phyloP scores from a whole-genome alignment of 495 filamentous ascomycete genomes.

The Aspergillus affinis region DNA sequence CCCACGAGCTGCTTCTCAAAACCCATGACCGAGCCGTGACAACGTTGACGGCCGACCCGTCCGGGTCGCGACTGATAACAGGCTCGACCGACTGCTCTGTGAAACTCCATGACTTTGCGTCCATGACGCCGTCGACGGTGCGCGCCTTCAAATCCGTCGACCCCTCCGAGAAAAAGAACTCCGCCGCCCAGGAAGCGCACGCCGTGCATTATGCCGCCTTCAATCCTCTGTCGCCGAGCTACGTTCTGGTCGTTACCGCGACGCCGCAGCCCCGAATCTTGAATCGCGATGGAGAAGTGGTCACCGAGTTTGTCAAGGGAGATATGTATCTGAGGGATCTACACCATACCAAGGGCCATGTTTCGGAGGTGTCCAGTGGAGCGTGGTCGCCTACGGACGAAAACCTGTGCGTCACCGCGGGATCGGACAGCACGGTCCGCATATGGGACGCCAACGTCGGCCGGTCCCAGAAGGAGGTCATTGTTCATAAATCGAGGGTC shows the following conservation, averaged over 20 bases:
- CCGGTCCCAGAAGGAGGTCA: conserved; percentile 83
- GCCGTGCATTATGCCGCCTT: conserved; percentile 83
- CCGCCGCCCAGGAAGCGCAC: conserved; percentile 76
- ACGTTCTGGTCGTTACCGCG: conserved; percentile 82
- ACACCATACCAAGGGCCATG: conserved; percentile 94
- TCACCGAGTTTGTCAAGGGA: conserved; percentile 89
- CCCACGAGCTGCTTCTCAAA: conserved; percentile 88
- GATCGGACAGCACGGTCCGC: conserved; percentile 87
- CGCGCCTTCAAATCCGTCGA: conserved; percentile 92
- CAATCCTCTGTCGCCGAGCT: conserved; percentile 76
- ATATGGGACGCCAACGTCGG: conserved; percentile 96
- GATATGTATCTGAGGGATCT: conserved; percentile 98
- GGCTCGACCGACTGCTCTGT: conserved; percentile 88
- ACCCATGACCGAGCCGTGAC: conserved; percentile 91
- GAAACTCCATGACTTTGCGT: conserved; percentile 92
- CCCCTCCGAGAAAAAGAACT: conserved; percentile 72
- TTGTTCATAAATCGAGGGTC: conserved; percentile 88
- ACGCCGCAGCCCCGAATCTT: conserved; percentile 87
- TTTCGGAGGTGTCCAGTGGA: conserved; percentile 83
- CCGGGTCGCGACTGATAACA: conserved; percentile 80
- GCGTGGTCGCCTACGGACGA: conserved; percentile 84
- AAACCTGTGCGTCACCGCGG: conserved; percentile 83
- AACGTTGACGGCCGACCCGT: conserved; percentile 75
- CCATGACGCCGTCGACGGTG: conserved; percentile 92
- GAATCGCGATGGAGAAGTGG: conserved; percentile 79